These are phyloP conservation scores for Sugiyamaella sp. DNA, from an alignment of 1,139 yeast genomes.

Conservation along the genomic window DNA sequence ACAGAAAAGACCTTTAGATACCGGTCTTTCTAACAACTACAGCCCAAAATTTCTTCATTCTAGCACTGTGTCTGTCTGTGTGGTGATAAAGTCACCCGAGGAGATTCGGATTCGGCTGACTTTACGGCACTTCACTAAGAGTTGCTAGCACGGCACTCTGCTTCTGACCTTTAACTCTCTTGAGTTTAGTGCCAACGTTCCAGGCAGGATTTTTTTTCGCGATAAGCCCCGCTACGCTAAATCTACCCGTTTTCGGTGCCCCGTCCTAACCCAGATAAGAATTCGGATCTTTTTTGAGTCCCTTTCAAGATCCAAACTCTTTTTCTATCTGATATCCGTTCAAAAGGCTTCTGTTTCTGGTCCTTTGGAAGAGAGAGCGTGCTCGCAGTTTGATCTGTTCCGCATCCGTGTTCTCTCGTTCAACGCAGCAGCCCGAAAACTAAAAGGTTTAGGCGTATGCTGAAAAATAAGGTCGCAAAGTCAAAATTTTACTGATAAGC, in stretches of 20 bases:
- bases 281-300: slow-evolving; percentile 3
- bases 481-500: too few species aligned
- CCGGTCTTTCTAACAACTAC: slow-evolving; percentile 10
- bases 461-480: too few species aligned
- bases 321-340: not conserved
- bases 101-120: slow-evolving; percentile 6
- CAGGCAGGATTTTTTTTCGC: not conserved
- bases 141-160: too few species aligned
- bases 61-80: not conserved
- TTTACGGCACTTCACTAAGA: not conserved
- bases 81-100: slow-evolving; percentile 3
- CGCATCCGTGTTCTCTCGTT: not conserved
- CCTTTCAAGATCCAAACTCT: not conserved
- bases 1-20: slow-evolving; percentile 2
- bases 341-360: not conserved
- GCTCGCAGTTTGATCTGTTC: not conserved
- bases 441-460: too few species aligned
- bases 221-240: slow-evolving; percentile 9
- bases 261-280: slow-evolving; percentile 12
- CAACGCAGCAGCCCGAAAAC: too few species aligned
- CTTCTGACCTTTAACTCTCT: not conserved
- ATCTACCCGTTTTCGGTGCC: not conserved
- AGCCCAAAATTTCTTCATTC: slow-evolving; percentile 10
- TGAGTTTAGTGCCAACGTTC: slow-evolving; percentile 8
- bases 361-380: not conserved